These are phyloP conservation scores for Rhexocercosporidium sp. DNA, from an alignment of 2,329 filamentous ascomycete species.

Conservation along the genomic window DNA sequence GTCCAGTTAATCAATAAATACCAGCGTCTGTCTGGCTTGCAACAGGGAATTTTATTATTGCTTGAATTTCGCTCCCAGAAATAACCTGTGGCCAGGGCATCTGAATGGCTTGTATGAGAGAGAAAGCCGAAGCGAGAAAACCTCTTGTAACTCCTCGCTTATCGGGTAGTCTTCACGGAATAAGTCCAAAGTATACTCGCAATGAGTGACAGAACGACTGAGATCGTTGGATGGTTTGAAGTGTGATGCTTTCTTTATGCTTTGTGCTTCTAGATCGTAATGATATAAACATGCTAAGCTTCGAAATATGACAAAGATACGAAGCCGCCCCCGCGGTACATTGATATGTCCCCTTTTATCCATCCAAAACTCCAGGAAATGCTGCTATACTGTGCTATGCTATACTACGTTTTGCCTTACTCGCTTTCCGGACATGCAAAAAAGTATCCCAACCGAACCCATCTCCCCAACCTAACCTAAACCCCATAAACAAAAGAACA, in stretches of 20 bases:
- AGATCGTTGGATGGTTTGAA: neutral
- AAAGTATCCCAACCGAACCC: neutral
- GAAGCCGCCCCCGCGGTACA: neutral
- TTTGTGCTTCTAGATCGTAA: neutral
- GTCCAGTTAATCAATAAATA: too few relatives aligned
- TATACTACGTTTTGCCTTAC: too few relatives aligned
- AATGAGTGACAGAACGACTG: too few relatives aligned
- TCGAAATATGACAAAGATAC: neutral
- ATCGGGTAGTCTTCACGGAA: too few relatives aligned
- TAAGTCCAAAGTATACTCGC: too few relatives aligned
- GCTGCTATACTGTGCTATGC: constrained; percentile 1
- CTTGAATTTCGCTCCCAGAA: too few relatives aligned
- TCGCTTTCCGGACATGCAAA: neutral
- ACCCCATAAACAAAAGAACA: neutral
- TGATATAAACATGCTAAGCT: neutral
- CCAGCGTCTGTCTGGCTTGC: too few relatives aligned
- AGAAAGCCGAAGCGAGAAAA: too few relatives aligned
- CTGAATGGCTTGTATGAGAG: too few relatives aligned
- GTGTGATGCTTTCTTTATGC: neutral
- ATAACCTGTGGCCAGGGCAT: too few relatives aligned
- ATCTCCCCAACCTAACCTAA: neutral
- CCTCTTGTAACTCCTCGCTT: too few relatives aligned
- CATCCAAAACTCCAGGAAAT: constrained; percentile 3
- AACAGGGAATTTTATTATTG: too few relatives aligned
- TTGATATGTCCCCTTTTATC: neutral